Evolutionary conservation across 225 moss, liverwort and hornwort genomes (phyloP).

Genomic region (Rhytidiadelphus loreus): DNA sequence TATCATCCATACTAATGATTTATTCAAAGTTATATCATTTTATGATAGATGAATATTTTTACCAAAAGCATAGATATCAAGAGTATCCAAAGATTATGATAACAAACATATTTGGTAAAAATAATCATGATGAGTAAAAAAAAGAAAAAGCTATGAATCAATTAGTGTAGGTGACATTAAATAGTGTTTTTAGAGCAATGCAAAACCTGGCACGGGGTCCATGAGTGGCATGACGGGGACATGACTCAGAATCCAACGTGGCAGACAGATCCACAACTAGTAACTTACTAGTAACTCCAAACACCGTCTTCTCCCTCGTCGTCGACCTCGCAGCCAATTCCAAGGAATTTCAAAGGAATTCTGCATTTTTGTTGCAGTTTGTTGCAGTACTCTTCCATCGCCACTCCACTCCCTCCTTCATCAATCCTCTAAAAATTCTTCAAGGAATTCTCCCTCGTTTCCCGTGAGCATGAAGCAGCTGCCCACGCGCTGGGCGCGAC

Average conservation of each 20-base stretch:
- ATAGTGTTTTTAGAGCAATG: background rate
- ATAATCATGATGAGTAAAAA: background rate
- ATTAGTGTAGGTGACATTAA: background rate
- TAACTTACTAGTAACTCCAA: background rate
- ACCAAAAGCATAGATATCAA: background rate
- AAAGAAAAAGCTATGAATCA: background rate
- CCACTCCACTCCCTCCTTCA: background rate
- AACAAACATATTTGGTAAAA: background rate
- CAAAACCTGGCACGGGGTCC: background rate
- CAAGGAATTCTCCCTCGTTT: background rate
- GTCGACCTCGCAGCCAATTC: background rate
- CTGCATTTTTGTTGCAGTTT: background rate
- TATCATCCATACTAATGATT: background rate
- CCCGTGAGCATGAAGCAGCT: constrained; percentile 11
- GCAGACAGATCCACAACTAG: background rate
- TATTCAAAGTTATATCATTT: background rate
- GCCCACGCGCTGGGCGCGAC: background rate
- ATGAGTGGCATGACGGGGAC: background rate
- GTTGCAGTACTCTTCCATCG: background rate
- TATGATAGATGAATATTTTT: background rate
- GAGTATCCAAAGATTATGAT: background rate
- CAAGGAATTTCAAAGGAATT: background rate
- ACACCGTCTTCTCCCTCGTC: background rate
- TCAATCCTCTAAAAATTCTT: background rate
- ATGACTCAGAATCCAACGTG: constrained; percentile 15